Evolutionary conservation across 148 eudicot genomes (phyloP).

Genomic region (Rhododendron simsii): DNA sequence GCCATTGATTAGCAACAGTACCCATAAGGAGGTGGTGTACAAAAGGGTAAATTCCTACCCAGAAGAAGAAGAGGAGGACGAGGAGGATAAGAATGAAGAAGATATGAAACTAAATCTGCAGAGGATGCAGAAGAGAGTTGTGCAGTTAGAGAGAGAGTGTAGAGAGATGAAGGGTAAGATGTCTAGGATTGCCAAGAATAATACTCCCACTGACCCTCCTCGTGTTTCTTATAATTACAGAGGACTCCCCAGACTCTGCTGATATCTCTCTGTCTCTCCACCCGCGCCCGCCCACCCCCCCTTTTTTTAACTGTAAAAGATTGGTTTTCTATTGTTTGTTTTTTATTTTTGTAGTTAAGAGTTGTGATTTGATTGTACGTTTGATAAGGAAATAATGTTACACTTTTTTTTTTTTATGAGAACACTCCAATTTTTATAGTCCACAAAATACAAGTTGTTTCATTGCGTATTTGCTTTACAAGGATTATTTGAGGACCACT

Average conservation of each 20-base stretch:
- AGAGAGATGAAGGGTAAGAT: slow-evolving; percentile 81
- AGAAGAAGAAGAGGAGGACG: slow-evolving; percentile 25
- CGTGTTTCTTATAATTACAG: slow-evolving; percentile 21
- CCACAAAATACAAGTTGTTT: too few relatives aligned
- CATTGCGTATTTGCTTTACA: too few relatives aligned
- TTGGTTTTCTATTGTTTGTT: background rate
- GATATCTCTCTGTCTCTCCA: background rate
- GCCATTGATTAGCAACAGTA: slow-evolving; percentile 13
- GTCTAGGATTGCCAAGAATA: slow-evolving; percentile 51
- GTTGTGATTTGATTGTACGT: background rate
- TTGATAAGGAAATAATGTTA: background rate
- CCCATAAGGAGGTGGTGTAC: slow-evolving; percentile 30
- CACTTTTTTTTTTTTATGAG: background rate
- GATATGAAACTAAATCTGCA: slow-evolving; percentile 51
- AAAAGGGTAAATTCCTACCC: background rate
- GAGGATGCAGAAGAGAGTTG: slow-evolving; percentile 75
- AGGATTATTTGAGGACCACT: too few relatives aligned
- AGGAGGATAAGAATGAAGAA: slow-evolving; percentile 36
- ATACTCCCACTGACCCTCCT: background rate
- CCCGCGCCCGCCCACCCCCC: too few relatives aligned
- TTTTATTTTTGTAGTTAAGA: background rate
- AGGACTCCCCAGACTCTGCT: slow-evolving; percentile 60
- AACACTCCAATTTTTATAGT: background rate
- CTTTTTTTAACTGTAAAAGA: background rate
- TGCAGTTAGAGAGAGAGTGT: slow-evolving; percentile 75